Evolutionary conservation across 2,329 filamentous ascomycete species (phyloP), one percentile per base, ranked within the genome.

Genomic region (Neonectria coccinea): DNA sequence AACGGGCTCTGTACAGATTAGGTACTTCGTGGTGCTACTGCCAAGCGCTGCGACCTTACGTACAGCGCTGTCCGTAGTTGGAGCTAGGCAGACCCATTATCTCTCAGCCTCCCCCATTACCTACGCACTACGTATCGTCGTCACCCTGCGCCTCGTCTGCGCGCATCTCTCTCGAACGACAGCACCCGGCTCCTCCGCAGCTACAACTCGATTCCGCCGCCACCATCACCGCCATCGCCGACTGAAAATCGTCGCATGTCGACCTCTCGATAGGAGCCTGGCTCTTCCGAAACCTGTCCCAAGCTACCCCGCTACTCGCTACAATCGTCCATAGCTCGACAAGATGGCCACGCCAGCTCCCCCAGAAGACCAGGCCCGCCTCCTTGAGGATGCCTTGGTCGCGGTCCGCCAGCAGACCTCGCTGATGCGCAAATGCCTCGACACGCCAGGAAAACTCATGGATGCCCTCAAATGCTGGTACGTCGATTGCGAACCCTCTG

Each of bases 381-480:
- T 99, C 84, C 91, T 99, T 74, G 96, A 99, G 84, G 96, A 99
- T 91, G 96, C 97, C 76, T 85, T 98, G 81, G 89, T 92, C 67
- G 95, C 97, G 56, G 97, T 99, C 81, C 93, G 95, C 82, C 95
- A 98, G 83, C 97, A 99, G 88, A 96, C 95, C 64, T 89, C 90
- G 76, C 87, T 97, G 79, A 99, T 99, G 96, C 94, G 95, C 83
- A 95, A 97, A 84, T 98, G 94, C 76, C 87, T 99, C 66, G 97
- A 99, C 79, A 97, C 93, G 10, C 94, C 96, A 7, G 95, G 96
- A 70, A 99, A 99, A 87, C 90, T 99, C 71, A 99, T 99, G 96
- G 96, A 99, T 85, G 96, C 96, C 75, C 88, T 99, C 76, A 99
- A 99, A 84, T 98, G 95, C 92, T 97, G 94, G 96, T 98, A 88